Base-by-base conservation (phyloP, 257 asterid species). In the Fraxinus quadrangulata region DNA sequence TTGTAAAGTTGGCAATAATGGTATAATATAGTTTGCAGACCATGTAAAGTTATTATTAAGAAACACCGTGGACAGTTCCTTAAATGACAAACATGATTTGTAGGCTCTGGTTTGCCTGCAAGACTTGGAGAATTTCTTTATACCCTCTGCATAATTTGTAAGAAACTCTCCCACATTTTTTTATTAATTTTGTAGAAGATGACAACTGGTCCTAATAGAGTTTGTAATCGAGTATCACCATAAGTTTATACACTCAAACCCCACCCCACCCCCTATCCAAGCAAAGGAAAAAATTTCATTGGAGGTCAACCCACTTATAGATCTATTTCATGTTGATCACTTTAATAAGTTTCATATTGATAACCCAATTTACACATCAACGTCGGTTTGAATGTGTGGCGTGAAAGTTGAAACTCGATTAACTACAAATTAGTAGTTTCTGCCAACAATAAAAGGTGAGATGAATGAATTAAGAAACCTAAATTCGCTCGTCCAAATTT, bases 61-160 rank as follows among this genome's bases (percentile, higher is more conserved):
- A 6, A 61, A n/a, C 6, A 23, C 6, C 0, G 30, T 23, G 16
- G 30, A 59, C 67, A 21, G 67, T 59, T 59, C 30, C 31, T 59
- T 68, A n/a, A 68, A 37, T 40, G 67, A 33, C 59, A 54, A 66
- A 42, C 45, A 36, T 12, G 68, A 73, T 66, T 54, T 51, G 70
- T 21, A 61, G 72, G 28, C 59, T 39, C 59, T 54, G 78, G 76
- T 67, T 51, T 78, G 76, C 79, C 26, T 71, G 71, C 75, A 24
- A 81, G 45, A 24, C 71, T 61, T 45, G 16, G 19, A 59, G 73
- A 61, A 67, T 76, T 33, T 77, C 73, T 77, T 42, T 71, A 72
- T 76, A 45, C 40, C 37, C 45, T 67, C 61, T 37, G 49, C 63
- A 6, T 24, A 72, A 12, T 67, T 59, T 75, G 78, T 71, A 73